phyloP scores from a whole-genome alignment of 2,329 filamentous ascomycete genomes.

The Diatrype stigma region DNA sequence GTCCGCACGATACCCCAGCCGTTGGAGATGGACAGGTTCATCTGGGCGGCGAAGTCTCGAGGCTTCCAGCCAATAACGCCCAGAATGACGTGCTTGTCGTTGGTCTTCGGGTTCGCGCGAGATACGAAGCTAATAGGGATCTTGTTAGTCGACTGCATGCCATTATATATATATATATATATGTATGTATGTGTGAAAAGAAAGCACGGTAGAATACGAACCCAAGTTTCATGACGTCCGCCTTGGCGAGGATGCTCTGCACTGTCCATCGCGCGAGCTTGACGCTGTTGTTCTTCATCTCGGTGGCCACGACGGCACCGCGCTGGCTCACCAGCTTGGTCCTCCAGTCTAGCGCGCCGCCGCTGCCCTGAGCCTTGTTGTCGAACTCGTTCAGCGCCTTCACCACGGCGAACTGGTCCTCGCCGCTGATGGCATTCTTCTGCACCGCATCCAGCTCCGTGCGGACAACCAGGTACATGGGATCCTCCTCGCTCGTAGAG shows the following conservation, averaged over 20 bases:
- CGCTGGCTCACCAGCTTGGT: slow-evolving; percentile 90
- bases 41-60: slow-evolving; percentile 91
- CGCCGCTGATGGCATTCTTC: slow-evolving; percentile 88
- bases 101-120: slow-evolving; percentile 84
- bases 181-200: background rate
- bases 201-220: slow-evolving; percentile 38
- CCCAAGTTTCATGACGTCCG: slow-evolving; percentile 99
- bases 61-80: slow-evolving; percentile 98
- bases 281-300: slow-evolving; percentile 99
- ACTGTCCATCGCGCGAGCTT: slow-evolving; percentile 98
- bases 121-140: slow-evolving; percentile 73
- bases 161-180: slow-evolving; percentile 7
- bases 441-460: slow-evolving; percentile 93
- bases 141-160: slow-evolving; percentile 12
- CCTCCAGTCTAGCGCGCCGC: slow-evolving; percentile 94
- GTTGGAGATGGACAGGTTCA: slow-evolving; percentile 96
- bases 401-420: slow-evolving; percentile 86
- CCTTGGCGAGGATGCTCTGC: slow-evolving; percentile 92
- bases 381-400: slow-evolving; percentile 99
- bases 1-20: slow-evolving; percentile 99
- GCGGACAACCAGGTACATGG: slow-evolving; percentile 86
- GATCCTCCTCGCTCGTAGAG: slow-evolving; percentile 90
- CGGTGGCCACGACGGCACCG: slow-evolving; percentile 94
- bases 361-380: slow-evolving; percentile 92
- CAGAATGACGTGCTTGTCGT: slow-evolving; percentile 90